Percentiles rank a stretch among this genome's conserved stretches.
Evolutionary conservation across 164 flowering plant species (phyloP).

Genomic region (Warburgia ugandensis): DNA sequence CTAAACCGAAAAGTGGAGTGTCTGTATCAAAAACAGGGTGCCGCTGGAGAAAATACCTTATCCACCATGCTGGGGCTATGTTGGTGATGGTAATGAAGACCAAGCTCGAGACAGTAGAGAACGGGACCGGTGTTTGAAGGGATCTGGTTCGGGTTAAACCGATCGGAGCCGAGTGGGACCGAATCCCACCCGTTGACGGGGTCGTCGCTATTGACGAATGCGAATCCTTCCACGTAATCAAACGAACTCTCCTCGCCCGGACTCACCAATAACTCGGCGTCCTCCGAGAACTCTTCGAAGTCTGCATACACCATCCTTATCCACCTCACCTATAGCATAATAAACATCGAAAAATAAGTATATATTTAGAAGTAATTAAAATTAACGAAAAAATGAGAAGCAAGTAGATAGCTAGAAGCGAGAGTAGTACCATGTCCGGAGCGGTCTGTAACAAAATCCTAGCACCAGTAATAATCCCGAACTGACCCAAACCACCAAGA

Average conservation of each 20-base stretch:
- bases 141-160: constrained; percentile 33
- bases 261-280: constrained; percentile 64
- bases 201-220: constrained; percentile 63
- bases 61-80: constrained; percentile 30
- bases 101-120: constrained; percentile 81
- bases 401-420: background rate
- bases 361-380: background rate
- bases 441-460: constrained; percentile 50
- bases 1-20: background rate
- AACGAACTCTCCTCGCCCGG: constrained; percentile 36
- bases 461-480: constrained; percentile 83
- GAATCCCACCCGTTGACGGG: constrained; percentile 66
- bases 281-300: constrained; percentile 55
- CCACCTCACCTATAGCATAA: constrained; percentile 63
- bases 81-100: constrained; percentile 33
- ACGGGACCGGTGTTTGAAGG: constrained; percentile 52
- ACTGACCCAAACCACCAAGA: constrained; percentile 92
- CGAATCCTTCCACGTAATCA: constrained; percentile 87
- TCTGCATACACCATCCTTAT: constrained; percentile 70
- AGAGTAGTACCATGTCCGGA: constrained; percentile 46
- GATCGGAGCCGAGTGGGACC: constrained; percentile 39
- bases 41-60: constrained; percentile 23
- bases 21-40: background rate
- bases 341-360: background rate
- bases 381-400: background rate